A percentile compares a stretch with the other conserved stretches of the same genome.
Evolutionary conservation across 306 rosid species (phyloP).

Genomic region (Castanopsis chinensis): DNA sequence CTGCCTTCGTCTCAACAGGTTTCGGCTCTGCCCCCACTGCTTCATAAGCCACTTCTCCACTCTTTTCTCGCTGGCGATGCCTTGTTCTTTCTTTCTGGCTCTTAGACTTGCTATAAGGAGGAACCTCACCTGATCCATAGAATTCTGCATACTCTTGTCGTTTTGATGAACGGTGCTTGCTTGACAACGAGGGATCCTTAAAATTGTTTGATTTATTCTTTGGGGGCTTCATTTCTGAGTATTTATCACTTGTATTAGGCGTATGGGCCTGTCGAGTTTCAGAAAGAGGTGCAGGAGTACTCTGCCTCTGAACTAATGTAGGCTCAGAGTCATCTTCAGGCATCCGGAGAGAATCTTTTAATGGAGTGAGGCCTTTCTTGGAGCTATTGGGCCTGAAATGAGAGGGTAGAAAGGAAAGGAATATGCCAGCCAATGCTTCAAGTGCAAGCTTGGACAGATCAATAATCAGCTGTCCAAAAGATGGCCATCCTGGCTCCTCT

Average conservation of each 20-base stretch:
- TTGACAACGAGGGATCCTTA: slow-evolving; percentile 73
- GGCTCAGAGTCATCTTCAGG: slow-evolving; percentile 62
- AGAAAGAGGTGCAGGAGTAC: slow-evolving; percentile 39
- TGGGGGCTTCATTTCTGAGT: slow-evolving; percentile 66
- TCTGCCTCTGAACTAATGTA: slow-evolving; percentile 43
- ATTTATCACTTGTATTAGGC: slow-evolving; percentile 51
- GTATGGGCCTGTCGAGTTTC: slow-evolving; percentile 57
- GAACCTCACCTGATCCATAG: slow-evolving; percentile 69
- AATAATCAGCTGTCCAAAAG: slow-evolving; percentile 65
- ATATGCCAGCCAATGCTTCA: slow-evolving; percentile 43
- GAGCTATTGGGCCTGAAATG: slow-evolving; percentile 40
- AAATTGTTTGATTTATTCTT: slow-evolving; percentile 76
- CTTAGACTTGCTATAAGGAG: slow-evolving; percentile 63
- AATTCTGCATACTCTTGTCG: slow-evolving; percentile 67
- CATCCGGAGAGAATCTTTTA: slow-evolving; percentile 76
- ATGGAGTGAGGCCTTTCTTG: slow-evolving; percentile 58
- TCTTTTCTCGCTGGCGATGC: slow-evolving; percentile 83
- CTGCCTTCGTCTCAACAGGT: slow-evolving; percentile 50
- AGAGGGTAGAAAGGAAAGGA: slow-evolving; percentile 55
- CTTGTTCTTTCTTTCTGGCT: slow-evolving; percentile 80
- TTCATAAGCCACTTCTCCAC: slow-evolving; percentile 58
- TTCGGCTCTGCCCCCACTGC: slow-evolving; percentile 52
- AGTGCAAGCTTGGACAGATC: slow-evolving; percentile 75
- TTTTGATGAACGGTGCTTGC: slow-evolving; percentile 78
- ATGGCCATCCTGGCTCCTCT: slow-evolving; percentile 96